phyloP scores from a whole-genome alignment of 225 moss, liverwort and hornwort genomes.

The Asterella californica region DNA sequence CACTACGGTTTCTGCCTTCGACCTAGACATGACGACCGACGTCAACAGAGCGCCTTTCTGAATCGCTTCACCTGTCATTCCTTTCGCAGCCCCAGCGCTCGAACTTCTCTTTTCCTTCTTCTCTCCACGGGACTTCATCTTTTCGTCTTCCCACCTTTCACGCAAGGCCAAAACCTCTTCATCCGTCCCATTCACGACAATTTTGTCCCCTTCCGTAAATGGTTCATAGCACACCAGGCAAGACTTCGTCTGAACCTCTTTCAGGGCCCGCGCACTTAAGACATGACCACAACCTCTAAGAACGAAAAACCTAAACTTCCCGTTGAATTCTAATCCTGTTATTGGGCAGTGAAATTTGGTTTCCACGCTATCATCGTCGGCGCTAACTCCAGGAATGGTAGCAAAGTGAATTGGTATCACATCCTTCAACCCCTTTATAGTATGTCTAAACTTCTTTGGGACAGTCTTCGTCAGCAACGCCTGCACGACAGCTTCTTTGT shows the following conservation, averaged over 20 bases:
- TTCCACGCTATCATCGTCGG: constrained; percentile 69
- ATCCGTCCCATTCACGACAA: constrained; percentile 79
- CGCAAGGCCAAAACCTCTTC: constrained; percentile 74
- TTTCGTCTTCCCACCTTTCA: constrained; percentile 77
- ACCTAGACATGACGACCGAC: neutral
- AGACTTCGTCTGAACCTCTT: constrained; percentile 64
- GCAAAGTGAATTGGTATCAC: constrained; percentile 65
- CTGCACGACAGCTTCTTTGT: constrained; percentile 87
- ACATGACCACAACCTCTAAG: constrained; percentile 83
- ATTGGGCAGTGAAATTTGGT: constrained; percentile 93
- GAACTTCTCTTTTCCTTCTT: constrained; percentile 62
- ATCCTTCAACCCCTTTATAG: constrained; percentile 84
- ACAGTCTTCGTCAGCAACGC: constrained; percentile 73
- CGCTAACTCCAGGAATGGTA: constrained; percentile 67
- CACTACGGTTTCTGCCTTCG: neutral
- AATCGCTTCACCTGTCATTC: constrained; percentile 18
- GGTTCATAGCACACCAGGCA: constrained; percentile 85
- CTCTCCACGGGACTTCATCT: constrained; percentile 48
- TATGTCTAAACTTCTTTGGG: constrained; percentile 71
- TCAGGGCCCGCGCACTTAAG: constrained; percentile 83
- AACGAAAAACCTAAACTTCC: constrained; percentile 80
- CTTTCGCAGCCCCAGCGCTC: constrained; percentile 34
- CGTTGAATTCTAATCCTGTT: constrained; percentile 77
- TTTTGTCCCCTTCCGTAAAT: constrained; percentile 64
- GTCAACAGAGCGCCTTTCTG: neutral